Conservation (phyloP, 768 basidiomycete genomes). For the Imleria badia region DNA sequence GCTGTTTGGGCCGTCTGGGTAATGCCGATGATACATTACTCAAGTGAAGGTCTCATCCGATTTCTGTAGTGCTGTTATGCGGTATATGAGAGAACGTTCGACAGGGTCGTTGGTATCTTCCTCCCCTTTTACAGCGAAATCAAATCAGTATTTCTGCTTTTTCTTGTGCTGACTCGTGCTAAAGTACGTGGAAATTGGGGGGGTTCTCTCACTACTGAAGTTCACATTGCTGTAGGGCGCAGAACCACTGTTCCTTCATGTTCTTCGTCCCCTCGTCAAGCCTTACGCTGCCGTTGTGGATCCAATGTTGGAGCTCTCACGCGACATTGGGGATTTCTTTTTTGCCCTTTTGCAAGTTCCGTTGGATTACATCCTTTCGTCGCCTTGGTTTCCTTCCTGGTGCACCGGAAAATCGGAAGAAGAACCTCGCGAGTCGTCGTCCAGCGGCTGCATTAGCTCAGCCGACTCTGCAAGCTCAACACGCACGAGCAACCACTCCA, state of each 20-base stretch:
- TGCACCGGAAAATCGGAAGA: constrained; percentile 12
- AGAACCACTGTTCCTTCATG: constrained; percentile 79
- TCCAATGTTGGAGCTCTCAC: constrained; percentile 55
- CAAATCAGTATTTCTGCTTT: constrained; percentile 70
- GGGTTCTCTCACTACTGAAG: background rate
- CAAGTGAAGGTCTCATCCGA: constrained; percentile 12
- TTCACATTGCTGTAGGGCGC: constrained; percentile 57
- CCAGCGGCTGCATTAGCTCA: background rate
- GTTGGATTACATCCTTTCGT: constrained; percentile 34
- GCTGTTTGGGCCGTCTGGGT: constrained; percentile 90
- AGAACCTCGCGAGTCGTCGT: constrained; percentile 3
- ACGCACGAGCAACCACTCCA: constrained; percentile 7
- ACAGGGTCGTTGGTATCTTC: constrained; percentile 64
- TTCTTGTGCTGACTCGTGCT: constrained; percentile 74
- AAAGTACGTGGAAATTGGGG: constrained; percentile 45
- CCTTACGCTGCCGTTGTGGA: constrained; percentile 73
- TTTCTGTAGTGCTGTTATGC: constrained; percentile 60
- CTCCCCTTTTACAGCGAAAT: constrained; percentile 84
- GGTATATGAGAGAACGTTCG: constrained; percentile 64
- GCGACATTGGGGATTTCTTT: constrained; percentile 65
- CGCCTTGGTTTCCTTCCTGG: constrained; percentile 30
- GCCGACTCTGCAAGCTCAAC: constrained; percentile 1
- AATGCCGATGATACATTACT: constrained; percentile 25
- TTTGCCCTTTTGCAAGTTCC: constrained; percentile 44
- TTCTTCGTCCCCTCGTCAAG: constrained; percentile 75